These are phyloP conservation scores for Lachancea waltii DNA, from an alignment of 805 yeast species.

Conservation along the genomic window DNA sequence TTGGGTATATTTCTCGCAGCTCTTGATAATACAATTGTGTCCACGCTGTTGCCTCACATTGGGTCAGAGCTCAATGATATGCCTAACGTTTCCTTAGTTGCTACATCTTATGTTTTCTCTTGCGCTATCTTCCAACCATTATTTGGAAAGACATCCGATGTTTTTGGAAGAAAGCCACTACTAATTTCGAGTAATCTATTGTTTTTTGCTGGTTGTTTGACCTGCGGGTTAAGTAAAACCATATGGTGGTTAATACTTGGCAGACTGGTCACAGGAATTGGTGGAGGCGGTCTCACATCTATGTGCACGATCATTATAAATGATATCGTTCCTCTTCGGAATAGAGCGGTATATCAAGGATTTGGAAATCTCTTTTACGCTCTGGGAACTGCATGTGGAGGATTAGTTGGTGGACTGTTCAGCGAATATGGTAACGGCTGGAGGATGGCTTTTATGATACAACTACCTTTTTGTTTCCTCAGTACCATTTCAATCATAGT, in stretches of 20 bases:
- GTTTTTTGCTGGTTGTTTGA: slow-evolving; percentile 8
- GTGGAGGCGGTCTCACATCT: slow-evolving; percentile 10
- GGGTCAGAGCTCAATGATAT: slow-evolving; percentile 9
- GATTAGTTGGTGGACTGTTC: slow-evolving; percentile 9
- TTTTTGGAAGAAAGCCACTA: slow-evolving; percentile 8
- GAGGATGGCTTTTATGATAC: slow-evolving; percentile 10
- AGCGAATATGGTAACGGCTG: slow-evolving; percentile 9
- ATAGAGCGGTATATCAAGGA: slow-evolving; percentile 11
- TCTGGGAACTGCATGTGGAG: slow-evolving; percentile 9
- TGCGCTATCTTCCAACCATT: slow-evolving; percentile 10
- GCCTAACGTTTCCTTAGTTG: slow-evolving; percentile 9
- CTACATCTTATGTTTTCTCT: slow-evolving; percentile 8
- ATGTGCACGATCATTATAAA: slow-evolving; percentile 8
- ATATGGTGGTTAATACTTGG: slow-evolving; percentile 4
- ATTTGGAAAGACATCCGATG: slow-evolving; percentile 9
- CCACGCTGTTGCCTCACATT: slow-evolving; percentile 9
- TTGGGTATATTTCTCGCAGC: slow-evolving; percentile 11
- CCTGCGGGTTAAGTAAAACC: slow-evolving; percentile 5
- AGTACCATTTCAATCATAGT: too few species aligned
- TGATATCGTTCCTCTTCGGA: slow-evolving; percentile 9
- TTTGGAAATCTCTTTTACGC: slow-evolving; percentile 9
- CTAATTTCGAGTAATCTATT: slow-evolving; percentile 6
- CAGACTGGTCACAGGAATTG: slow-evolving; percentile 9
- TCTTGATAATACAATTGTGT: slow-evolving; percentile 10
- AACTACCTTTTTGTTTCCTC: slow-evolving; percentile 5